phyloP scores from a whole-genome alignment of 352 stramenopile species.

The Blastocystis sp. region DNA sequence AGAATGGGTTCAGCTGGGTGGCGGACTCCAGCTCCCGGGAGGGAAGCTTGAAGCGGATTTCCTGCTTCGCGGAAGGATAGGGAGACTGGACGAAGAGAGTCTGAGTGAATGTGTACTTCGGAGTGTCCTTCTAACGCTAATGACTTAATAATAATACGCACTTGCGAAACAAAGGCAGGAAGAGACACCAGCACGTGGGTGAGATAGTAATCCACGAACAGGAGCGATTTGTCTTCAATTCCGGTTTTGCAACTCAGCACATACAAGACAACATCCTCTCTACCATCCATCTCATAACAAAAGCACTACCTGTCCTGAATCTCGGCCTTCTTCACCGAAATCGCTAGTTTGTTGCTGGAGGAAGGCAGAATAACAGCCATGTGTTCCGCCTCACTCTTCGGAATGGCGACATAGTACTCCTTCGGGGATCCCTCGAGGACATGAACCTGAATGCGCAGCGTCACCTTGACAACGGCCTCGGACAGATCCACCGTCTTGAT shows the following conservation, averaged over 20 bases:
- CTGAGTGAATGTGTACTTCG: conserved; percentile 10
- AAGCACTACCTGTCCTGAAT: background rate
- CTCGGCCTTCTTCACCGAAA: background rate
- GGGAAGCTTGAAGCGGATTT: conserved; percentile 30
- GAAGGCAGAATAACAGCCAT: conserved; percentile 28
- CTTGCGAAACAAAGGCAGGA: conserved; percentile 12
- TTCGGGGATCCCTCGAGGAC: background rate
- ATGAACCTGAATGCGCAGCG: conserved; percentile 17
- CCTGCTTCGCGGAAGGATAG: background rate
- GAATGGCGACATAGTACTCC: conserved; percentile 33
- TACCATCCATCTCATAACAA: background rate
- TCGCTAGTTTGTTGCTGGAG: background rate
- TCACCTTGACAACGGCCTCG: conserved; percentile 26
- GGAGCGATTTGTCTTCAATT: conserved; percentile 9
- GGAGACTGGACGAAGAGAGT: conserved; percentile 18
- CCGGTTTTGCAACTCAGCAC: background rate
- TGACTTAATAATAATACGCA: no score
- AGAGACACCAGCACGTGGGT: conserved; percentile 32
- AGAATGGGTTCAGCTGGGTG: background rate
- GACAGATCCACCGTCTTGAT: conserved; percentile 63
- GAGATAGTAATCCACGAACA: conserved; percentile 30
- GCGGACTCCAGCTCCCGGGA: background rate
- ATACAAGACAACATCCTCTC: conserved; percentile 7
- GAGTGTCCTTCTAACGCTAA: conserved; percentile 47
- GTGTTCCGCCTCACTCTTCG: background rate